Evolutionary conservation across 345 rosid genomes (phyloP).

Genomic region (Brassica juncea): DNA sequence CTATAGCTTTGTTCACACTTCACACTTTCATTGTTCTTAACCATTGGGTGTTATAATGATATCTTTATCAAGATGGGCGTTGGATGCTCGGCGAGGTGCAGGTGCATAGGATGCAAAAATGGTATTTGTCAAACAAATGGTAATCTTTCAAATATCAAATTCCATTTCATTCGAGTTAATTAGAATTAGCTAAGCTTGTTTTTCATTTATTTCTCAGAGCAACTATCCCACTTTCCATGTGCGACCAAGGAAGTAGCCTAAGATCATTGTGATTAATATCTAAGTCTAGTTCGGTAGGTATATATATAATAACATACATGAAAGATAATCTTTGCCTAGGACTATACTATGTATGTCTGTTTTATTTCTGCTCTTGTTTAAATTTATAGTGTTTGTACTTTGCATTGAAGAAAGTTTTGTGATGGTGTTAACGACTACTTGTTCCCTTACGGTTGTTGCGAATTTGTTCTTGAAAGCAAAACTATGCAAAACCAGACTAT

Average conservation of each 20-base stretch:
- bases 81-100: constrained; percentile 69
- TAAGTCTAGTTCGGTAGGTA: background rate
- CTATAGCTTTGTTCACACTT: background rate
- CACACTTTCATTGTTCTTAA: background rate
- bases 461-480: background rate
- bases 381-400: background rate
- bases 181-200: background rate
- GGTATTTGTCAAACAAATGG: constrained; percentile 50
- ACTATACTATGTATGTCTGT: background rate
- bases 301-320: background rate
- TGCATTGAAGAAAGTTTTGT: constrained; percentile 12
- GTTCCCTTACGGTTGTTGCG: background rate
- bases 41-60: constrained; percentile 29
- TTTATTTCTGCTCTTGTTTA: background rate
- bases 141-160: constrained; percentile 24
- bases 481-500: background rate
- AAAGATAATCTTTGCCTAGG: background rate
- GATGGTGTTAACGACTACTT: background rate
- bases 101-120: constrained; percentile 73
- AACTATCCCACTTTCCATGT: background rate
- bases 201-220: constrained; percentile 9
- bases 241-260: too few species aligned
- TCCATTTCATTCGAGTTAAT: background rate
- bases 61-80: constrained; percentile 56
- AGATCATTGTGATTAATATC: background rate